Conservation (phyloP, 169 alveolate genomes). For the Plasmodium vivax region DNA sequence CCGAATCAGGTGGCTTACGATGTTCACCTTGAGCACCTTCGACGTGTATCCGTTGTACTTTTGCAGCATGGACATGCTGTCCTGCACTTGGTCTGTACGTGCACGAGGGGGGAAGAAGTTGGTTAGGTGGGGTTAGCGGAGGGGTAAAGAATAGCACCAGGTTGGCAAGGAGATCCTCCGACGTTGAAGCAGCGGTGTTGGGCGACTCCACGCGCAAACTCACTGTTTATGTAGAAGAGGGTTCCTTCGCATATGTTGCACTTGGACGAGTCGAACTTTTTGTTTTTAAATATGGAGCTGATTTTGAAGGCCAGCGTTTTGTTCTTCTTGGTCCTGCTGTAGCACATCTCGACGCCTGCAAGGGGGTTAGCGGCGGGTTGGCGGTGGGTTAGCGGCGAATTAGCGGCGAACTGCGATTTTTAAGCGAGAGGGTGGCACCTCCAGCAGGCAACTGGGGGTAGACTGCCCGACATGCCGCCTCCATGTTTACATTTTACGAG, state of each 20-base stretch:
- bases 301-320: background rate
- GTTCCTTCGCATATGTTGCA: slow-evolving; percentile 54
- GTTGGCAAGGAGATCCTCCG: too few species aligned
- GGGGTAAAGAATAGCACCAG: background rate
- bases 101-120: background rate
- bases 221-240: slow-evolving; percentile 51
- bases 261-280: background rate
- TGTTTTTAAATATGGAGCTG: background rate
- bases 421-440: background rate
- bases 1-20: background rate
- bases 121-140: background rate
- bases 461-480: background rate
- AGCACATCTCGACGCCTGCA: slow-evolving; percentile 31
- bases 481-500: slow-evolving; percentile 27
- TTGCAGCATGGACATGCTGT: slow-evolving; percentile 19
- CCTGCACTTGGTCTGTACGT: slow-evolving; percentile 10
- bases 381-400: background rate
- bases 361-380: background rate
- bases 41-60: slow-evolving; percentile 14
- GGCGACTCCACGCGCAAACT: background rate
- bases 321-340: background rate
- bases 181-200: background rate
- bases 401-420: background rate
- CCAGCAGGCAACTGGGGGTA: background rate
- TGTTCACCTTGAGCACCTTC: slow-evolving; percentile 9